Base-by-base conservation (phyloP, 2,329 filamentous ascomycete genomes). In the Samsoniella hepiali region DNA sequence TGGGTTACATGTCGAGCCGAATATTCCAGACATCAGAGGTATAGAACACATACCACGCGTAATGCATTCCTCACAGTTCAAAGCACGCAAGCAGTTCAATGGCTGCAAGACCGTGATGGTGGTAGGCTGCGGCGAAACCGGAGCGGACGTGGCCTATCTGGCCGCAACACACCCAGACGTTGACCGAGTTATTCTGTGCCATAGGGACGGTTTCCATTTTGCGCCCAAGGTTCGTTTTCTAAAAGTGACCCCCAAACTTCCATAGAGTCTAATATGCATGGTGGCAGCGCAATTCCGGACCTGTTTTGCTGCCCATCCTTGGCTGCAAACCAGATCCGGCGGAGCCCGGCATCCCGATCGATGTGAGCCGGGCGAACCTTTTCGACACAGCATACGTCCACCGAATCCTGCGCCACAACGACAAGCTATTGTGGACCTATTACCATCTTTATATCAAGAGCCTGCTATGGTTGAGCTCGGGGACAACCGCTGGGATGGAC, bases 341-440 rank as follows among this genome's bases (percentile, higher is more conserved):
- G 1, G 64, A 65, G 10, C 74, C 71, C 11, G 76, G 75, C 47
- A 76, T 79, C 22, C 78, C 78, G 1, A 72, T 78, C 29, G 79
- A 81, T 64, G 74, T 76, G 10, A 73, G 74, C 11, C 69, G 75
- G 3, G 78, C 78, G 13, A 79, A 75, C 63, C 68, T 81, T 5
- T 80, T 82, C 64, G 79, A 81, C 65, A 80, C 78, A 0, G 74
- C 77, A 4, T 81, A 81, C 61, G 75, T 79, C 6, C 78, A 79
- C 31, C 73, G 72, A 6, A 66, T 75, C 8, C 70, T 81, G 1
- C 74, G 77, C 42, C 44, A n/a, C 17, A 74, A 76, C 31, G 74
- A 73, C 10, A 69, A 58, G 6, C 63, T 77, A 7, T 70, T 77
- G 7, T 81, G 78, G 79, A 68, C 66, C 1, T 77, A 78, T 63